Percentiles rank a stretch among this genome's conserved stretches.
Conservation (phyloP, 2,329 filamentous ascomycete species). For the Trichoderma atrobrunneum region DNA sequence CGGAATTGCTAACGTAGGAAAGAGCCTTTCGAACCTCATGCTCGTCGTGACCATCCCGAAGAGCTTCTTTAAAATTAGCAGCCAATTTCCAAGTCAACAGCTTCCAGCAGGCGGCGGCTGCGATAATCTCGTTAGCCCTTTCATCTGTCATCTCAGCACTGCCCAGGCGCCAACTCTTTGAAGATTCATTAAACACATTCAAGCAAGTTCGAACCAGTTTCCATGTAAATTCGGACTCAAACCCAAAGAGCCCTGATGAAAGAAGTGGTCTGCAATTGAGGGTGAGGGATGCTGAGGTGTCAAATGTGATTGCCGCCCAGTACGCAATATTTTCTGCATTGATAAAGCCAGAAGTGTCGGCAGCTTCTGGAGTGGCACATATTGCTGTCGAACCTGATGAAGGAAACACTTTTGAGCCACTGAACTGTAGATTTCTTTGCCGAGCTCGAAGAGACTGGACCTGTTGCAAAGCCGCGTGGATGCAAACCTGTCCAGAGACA, state of each 20-base stretch:
- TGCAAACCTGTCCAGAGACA: background rate
- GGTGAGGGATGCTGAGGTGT: background rate
- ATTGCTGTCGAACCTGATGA: background rate
- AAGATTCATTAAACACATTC: constrained; percentile 1
- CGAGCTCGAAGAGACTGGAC: background rate
- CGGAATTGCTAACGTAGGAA: background rate
- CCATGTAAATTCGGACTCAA: constrained; percentile 1
- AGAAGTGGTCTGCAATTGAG: constrained; percentile 3
- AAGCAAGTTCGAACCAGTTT: background rate
- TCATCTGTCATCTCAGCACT: constrained; percentile 3
- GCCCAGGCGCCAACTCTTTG: background rate
- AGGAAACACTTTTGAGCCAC: background rate
- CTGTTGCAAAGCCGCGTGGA: background rate
- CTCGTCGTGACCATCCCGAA: background rate
- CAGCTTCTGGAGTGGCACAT: background rate
- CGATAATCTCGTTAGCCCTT: constrained; percentile 1
- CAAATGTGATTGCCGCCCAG: constrained; percentile 1
- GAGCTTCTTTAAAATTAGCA: background rate
- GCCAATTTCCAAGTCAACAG: background rate
- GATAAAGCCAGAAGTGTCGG: background rate
- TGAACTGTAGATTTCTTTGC: background rate
- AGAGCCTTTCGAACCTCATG: background rate
- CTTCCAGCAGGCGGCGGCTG: background rate
- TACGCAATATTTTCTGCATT: background rate
- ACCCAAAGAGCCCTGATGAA: background rate